A percentile compares a stretch with the other conserved stretches of the same genome.
Evolutionary conservation across 805 yeast genomes (phyloP).

Genomic region (Pichia cephalocereana): DNA sequence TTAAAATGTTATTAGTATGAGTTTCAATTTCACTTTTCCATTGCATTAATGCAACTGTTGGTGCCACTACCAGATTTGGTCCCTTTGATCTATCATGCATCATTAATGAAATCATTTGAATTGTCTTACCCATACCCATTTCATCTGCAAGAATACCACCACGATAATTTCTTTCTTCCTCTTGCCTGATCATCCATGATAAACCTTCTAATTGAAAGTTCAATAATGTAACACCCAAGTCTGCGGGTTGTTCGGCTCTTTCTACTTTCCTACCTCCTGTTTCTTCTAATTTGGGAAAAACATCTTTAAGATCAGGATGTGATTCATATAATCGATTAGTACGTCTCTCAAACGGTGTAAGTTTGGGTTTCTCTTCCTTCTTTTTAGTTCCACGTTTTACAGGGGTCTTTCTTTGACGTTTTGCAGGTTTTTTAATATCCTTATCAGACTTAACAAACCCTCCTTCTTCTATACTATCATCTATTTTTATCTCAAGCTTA

Average conservation of each 20-base stretch:
- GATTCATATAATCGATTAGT: constrained; percentile 58
- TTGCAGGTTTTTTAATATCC: not conserved
- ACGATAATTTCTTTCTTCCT: constrained; percentile 64
- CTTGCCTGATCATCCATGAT: constrained; percentile 81
- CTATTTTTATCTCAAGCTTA: no score
- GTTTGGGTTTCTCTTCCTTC: constrained; percentile 36
- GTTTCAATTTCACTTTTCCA: constrained; percentile 90
- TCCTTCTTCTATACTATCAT: constrained; percentile 22
- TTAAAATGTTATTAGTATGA: constrained; percentile 66
- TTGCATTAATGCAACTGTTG: constrained; percentile 97
- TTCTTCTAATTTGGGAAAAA: constrained; percentile 55
- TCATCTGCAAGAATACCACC: constrained; percentile 98
- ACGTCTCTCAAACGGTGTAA: constrained; percentile 60
- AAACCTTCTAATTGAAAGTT: constrained; percentile 95
- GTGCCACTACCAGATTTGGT: constrained; percentile 89
- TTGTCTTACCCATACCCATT: constrained; percentile 99
- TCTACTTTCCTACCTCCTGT: constrained; percentile 39
- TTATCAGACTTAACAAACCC: constrained; percentile 16
- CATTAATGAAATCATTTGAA: constrained; percentile 86
- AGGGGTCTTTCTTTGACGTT: not conserved
- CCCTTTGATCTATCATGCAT: constrained; percentile 55
- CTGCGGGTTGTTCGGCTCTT: constrained; percentile 66
- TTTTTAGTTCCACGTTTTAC: constrained; percentile 14
- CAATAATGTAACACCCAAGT: constrained; percentile 60
- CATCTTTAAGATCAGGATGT: constrained; percentile 71